Evolutionary conservation across 2,329 filamentous ascomycete genomes (phyloP), one percentile per base, ranked within the genome.

Genomic region (Shiraia sp.): DNA sequence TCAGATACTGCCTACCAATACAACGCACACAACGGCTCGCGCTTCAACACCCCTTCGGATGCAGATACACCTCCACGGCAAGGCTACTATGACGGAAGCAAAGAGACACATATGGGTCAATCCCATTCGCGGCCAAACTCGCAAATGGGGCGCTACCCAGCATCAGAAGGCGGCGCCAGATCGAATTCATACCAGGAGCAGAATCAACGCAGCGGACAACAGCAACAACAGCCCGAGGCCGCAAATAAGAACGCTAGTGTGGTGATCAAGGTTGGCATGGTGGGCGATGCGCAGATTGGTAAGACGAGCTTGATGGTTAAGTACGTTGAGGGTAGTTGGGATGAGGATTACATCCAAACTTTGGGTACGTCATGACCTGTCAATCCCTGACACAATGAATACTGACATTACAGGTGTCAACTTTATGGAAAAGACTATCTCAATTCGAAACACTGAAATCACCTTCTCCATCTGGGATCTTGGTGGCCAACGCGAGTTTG

Each of bases 371-470:
- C 25, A 30, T 13, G 22, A 4, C 10, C 15, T 2, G n/a, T 19
- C 16, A 4, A 22, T 8, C 26, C 30, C 32, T 2, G 17, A 17
- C 22, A 29, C 35, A 22, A 22, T 22, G 29, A n/a, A 17, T 32
- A 42, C 56, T 64, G 19, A 63, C 55, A 22, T 16, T 10, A n/a
- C 57, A 86, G 83, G 93, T 56, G 93, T 99, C 72, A 99, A 99
- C 72, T 99, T 99, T 73, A 99, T 99, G 93, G 93, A 99, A 72
- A 99, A 99, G 80, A 99, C 93, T 25, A 99, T 99, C 67, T 95
- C 90, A 50, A 99, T 99, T 72, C 88, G 93, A 49, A 99, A 99
- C 73, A 99, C 93, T 12, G 93, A 99, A 73, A 99, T 99, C 71
- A 99, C 93, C 30, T 99, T 99, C 74, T 96, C 90, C 48, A 99